Percentiles rank a stretch among this genome's conserved stretches.
Evolutionary conservation across 2,329 filamentous ascomycete genomes (phyloP).

Genomic region (Pseudonectria foliicola): DNA sequence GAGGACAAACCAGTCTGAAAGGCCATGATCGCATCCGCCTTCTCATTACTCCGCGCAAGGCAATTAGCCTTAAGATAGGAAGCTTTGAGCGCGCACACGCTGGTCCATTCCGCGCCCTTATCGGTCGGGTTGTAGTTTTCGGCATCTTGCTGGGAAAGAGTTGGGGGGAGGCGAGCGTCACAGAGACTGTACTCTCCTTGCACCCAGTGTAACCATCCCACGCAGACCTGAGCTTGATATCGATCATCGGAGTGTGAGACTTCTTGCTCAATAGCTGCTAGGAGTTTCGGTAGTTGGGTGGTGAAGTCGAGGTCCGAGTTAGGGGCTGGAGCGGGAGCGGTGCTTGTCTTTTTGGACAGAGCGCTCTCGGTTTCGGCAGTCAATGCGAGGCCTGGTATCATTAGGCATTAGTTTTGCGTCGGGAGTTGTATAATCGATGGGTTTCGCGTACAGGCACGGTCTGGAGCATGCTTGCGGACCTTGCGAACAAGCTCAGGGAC

Average conservation of each 20-base stretch:
- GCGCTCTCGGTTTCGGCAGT: constrained; percentile 63
- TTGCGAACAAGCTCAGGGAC: constrained; percentile 88
- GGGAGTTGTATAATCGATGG: constrained; percentile 2
- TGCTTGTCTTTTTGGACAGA: constrained; percentile 48
- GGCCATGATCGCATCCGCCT: constrained; percentile 54
- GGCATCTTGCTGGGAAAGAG: constrained; percentile 49
- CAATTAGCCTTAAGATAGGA: constrained; percentile 69
- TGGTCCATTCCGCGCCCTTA: constrained; percentile 65
- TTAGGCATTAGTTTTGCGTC: constrained; percentile 6
- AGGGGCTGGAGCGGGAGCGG: constrained; percentile 35
- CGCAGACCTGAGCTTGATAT: constrained; percentile 75
- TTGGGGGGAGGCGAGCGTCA: constrained; percentile 51
- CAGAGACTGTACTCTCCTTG: constrained; percentile 59
- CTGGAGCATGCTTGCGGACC: constrained; percentile 85
- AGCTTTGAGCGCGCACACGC: constrained; percentile 72
- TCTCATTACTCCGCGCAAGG: constrained; percentile 41
- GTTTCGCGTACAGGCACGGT: constrained; percentile 64
- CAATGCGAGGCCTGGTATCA: constrained; percentile 53
- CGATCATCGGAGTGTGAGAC: constrained; percentile 46
- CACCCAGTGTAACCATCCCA: constrained; percentile 80
- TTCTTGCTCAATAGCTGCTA: constrained; percentile 53
- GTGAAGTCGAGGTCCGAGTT: constrained; percentile 36
- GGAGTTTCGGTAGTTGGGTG: constrained; percentile 42
- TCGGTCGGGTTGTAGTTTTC: constrained; percentile 42
- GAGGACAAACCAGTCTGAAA: constrained; percentile 61